These are phyloP conservation scores for Cercophora sp. DNA, from an alignment of 495 filamentous ascomycete species.

Conservation along the genomic window DNA sequence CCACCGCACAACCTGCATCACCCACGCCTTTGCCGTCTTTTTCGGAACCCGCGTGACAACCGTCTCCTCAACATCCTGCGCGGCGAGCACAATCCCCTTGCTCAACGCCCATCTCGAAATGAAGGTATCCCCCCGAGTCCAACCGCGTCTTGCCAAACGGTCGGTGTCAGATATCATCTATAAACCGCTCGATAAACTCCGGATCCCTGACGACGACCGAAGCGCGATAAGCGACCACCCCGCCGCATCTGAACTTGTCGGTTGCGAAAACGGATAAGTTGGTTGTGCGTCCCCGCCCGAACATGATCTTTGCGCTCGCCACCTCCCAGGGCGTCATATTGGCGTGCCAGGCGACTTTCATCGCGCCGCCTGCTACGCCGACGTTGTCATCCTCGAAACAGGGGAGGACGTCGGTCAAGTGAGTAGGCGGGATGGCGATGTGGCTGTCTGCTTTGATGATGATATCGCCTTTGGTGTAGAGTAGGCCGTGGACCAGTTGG, in stretches of 20 bases:
- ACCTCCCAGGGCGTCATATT: constrained; percentile 2
- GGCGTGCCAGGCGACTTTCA: background rate
- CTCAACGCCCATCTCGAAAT: background rate
- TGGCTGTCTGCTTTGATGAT: constrained; percentile 7
- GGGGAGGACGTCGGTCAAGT: constrained; percentile 1
- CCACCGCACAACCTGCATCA: constrained; percentile 4
- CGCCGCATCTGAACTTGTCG: background rate
- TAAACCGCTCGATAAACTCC: background rate
- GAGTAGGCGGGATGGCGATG: background rate
- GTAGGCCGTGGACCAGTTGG: background rate
- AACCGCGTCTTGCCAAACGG: constrained; percentile 3
- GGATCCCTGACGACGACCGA: background rate
- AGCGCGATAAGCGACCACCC: background rate
- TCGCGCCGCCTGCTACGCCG: constrained; percentile 1
- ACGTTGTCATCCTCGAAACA: constrained; percentile 5
- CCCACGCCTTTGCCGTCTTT: background rate
- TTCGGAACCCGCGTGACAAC: constrained; percentile 6
- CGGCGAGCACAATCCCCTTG: background rate
- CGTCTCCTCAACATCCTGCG: constrained; percentile 3
- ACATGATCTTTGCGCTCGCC: background rate
- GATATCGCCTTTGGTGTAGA: background rate
- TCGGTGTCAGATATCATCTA: background rate
- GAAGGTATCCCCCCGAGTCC: constrained; percentile 6
- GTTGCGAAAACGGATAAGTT: background rate
- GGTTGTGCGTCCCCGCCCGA: background rate